Conservation (phyloP, 116 monocot species). For the Trichopus zeylanicus region DNA sequence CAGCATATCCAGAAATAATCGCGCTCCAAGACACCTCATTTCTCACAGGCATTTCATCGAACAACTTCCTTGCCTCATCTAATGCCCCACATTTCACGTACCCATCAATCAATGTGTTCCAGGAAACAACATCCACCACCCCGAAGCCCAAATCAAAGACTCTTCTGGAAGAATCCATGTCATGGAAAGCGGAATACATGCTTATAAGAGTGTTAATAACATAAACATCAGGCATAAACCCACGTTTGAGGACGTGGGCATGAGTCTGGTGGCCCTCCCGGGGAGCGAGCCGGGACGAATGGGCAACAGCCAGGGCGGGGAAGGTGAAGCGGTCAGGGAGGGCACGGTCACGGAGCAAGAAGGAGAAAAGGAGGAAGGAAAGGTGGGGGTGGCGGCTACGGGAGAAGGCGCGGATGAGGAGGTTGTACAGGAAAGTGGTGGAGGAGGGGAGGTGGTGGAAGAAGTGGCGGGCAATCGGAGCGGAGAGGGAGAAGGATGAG, state of each 20-base stretch:
- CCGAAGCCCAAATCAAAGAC: conserved; percentile 28
- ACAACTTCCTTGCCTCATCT: conserved; percentile 37
- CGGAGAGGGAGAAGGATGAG: conserved; percentile 19
- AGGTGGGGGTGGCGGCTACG: conserved; percentile 15
- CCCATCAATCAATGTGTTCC: conserved; percentile 64
- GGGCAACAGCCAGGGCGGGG: conserved; percentile 37
- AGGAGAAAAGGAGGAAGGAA: conserved; percentile 23
- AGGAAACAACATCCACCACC: conserved; percentile 50
- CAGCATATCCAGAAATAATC: conserved; percentile 44
- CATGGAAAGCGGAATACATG: conserved; percentile 38
- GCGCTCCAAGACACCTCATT: conserved; percentile 62
- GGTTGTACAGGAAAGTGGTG: conserved; percentile 49
- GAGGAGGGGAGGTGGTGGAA: conserved; percentile 37
- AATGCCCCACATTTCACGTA: conserved; percentile 41
- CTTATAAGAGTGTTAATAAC: conserved; percentile 48
- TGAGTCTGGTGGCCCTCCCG: conserved; percentile 29
- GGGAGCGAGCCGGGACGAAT: conserved; percentile 5
- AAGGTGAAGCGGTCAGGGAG: conserved; percentile 56
- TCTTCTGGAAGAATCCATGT: conserved; percentile 31
- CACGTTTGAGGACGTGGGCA: conserved; percentile 31
- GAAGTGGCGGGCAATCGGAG: conserved; percentile 24
- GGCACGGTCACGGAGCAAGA: conserved; percentile 21
- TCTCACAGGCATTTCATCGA: conserved; percentile 66
- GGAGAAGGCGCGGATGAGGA: conserved; percentile 38
- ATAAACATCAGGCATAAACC: conserved; percentile 32